A percentile compares a stretch with the other conserved stretches of the same genome.
These are phyloP conservation scores for Xylaria longipes DNA, from an alignment of 495 filamentous ascomycete species.

Conservation along the genomic window DNA sequence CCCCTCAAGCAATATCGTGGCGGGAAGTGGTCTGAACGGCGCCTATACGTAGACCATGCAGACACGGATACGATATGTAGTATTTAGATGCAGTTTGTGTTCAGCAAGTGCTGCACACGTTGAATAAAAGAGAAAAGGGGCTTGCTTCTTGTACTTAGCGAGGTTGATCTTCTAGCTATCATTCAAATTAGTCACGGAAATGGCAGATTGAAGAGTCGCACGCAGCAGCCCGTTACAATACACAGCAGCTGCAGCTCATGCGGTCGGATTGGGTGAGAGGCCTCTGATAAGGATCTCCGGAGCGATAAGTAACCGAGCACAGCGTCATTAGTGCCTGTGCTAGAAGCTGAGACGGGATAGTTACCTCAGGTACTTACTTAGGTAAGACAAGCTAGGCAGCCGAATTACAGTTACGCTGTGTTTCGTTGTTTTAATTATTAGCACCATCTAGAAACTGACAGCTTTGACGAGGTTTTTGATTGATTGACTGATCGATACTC, in stretches of 20 bases:
- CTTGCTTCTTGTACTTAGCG: background rate
- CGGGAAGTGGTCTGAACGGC: background rate
- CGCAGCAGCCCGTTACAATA: background rate
- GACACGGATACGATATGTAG: background rate
- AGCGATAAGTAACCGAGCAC: background rate
- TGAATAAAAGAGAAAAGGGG: background rate
- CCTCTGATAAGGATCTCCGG: slow-evolving; percentile 1
- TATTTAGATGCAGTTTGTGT: background rate
- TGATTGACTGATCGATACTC: too few relatives aligned
- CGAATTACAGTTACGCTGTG: slow-evolving; percentile 11
- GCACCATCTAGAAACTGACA: background rate
- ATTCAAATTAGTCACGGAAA: background rate
- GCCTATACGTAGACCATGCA: background rate
- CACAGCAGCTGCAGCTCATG: background rate
- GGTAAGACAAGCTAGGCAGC: background rate
- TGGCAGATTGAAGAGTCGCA: background rate
- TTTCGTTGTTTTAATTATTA: background rate
- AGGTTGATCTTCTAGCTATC: background rate
- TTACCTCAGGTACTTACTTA: background rate
- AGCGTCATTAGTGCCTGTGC: slow-evolving; percentile 3
- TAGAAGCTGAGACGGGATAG: background rate
- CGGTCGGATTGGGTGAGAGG: background rate
- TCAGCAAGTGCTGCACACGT: background rate
- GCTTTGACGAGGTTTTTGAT: background rate
- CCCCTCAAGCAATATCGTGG: background rate